Conservation (phyloP, 345 rosid species). For the Citrus glauca region DNA sequence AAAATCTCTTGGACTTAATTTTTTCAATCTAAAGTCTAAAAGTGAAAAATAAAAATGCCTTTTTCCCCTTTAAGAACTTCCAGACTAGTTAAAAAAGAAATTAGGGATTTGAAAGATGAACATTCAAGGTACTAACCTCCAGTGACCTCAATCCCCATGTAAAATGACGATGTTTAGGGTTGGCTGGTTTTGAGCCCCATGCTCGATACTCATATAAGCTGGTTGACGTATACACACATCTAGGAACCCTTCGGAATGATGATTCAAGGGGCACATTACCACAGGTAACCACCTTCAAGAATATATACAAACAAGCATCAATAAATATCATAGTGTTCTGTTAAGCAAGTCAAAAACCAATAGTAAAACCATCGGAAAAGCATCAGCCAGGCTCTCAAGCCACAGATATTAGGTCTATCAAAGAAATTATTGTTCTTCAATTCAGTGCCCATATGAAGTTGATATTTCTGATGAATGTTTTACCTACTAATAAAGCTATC, state of each 20-base stretch:
- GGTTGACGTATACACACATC: slow-evolving; percentile 98
- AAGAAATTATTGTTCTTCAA: not conserved
- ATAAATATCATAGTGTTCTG: not conserved
- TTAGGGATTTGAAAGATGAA: not conserved
- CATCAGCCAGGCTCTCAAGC: not conserved
- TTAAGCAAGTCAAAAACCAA: not conserved
- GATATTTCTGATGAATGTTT: not conserved
- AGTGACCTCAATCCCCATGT: slow-evolving; percentile 86
- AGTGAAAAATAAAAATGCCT: not conserved
- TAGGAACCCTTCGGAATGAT: slow-evolving; percentile 88
- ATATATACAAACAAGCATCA: not conserved
- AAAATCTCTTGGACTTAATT: not conserved
- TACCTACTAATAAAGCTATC: not conserved
- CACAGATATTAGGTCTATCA: not conserved
- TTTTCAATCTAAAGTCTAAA: not conserved
- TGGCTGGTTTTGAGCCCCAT: slow-evolving; percentile 94
- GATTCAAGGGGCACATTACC: slow-evolving; percentile 98
- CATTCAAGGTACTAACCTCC: slow-evolving; percentile 57
- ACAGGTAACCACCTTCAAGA: slow-evolving; percentile 87
- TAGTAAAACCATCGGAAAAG: not conserved
- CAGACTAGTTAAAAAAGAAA: no score
- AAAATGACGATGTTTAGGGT: slow-evolving; percentile 83
- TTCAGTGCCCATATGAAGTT: not conserved
- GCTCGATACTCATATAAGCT: slow-evolving; percentile 91
- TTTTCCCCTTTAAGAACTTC: not conserved